Evolutionary conservation across 169 alveolate species (phyloP).

Genomic region (Eimeria tenella): DNA sequence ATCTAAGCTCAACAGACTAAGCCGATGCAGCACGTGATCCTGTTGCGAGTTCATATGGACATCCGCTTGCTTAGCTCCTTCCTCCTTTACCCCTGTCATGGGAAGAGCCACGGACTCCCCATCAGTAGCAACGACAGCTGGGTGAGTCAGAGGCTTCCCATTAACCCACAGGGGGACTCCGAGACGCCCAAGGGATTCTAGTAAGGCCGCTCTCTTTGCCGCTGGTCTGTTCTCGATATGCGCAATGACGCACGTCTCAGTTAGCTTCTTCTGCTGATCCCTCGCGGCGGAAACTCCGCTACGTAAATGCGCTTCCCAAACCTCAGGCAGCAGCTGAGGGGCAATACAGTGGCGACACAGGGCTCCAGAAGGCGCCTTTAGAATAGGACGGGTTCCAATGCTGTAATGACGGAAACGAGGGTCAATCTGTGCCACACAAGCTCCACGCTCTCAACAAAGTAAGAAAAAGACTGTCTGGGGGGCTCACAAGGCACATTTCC

Average conservation of each 20-base stretch:
- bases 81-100: constrained; percentile 1
- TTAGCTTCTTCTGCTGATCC: constrained; percentile 75
- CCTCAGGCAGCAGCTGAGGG: constrained; percentile 71
- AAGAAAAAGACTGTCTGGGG: too few species aligned
- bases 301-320: constrained; percentile 75
- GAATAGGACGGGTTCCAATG: constrained; percentile 77
- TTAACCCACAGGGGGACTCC: constrained; percentile 72
- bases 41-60: not conserved
- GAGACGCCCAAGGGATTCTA: constrained; percentile 58
- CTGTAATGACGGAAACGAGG: constrained; percentile 73
- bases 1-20: constrained; percentile 11
- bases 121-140: constrained; percentile 41
- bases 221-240: constrained; percentile 59
- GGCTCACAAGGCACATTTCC: too few species aligned
- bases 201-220: constrained; percentile 26
- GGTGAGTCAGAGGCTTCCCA: constrained; percentile 49
- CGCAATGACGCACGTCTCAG: constrained; percentile 69
- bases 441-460: not conserved
- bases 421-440: constrained; percentile 60
- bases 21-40: constrained; percentile 18
- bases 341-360: constrained; percentile 77
- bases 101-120: constrained; percentile 16
- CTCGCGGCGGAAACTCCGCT: constrained; percentile 48
- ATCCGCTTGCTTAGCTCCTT: not conserved
- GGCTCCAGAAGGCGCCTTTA: constrained; percentile 54